Evolutionary conservation across 495 filamentous ascomycete genomes (phyloP).

Genomic region (Opeltia flavorubescens): DNA sequence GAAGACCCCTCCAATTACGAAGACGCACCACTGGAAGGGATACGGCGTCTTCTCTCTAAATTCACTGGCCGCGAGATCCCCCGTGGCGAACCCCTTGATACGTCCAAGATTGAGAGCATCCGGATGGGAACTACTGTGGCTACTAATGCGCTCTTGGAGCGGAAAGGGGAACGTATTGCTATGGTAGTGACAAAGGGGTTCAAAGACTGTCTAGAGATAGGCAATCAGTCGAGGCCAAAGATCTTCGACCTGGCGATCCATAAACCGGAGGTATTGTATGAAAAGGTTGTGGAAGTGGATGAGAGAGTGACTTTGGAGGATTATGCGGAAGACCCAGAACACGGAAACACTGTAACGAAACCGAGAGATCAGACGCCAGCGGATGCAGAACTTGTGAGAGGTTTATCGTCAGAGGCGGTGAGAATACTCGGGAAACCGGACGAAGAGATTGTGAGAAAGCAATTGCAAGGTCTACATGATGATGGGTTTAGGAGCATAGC

Average conservation of each 20-base stretch:
- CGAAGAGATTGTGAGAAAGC: constrained; percentile 21
- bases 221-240: constrained; percentile 68
- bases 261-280: constrained; percentile 68
- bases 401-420: constrained; percentile 38
- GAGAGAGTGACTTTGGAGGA: constrained; percentile 81
- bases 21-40: constrained; percentile 83
- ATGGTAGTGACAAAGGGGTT: constrained; percentile 90
- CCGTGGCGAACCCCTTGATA: constrained; percentile 70
- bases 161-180: constrained; percentile 86
- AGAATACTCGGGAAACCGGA: constrained; percentile 26
- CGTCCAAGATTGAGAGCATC: constrained; percentile 68
- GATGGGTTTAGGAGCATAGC: constrained; percentile 35
- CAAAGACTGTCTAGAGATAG: constrained; percentile 77
- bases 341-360: constrained; percentile 35
- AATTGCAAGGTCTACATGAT: constrained; percentile 28
- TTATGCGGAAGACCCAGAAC: constrained; percentile 68
- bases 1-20: constrained; percentile 79
- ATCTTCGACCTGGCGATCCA: constrained; percentile 75
- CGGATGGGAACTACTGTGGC: constrained; percentile 87
- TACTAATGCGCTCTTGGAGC: constrained; percentile 81
- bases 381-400: constrained; percentile 29
- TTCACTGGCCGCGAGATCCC: constrained; percentile 65
- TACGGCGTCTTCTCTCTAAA: constrained; percentile 74
- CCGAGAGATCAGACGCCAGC: constrained; percentile 30
- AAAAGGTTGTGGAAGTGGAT: constrained; percentile 61